phyloP scores from a whole-genome alignment of 495 filamentous ascomycete genomes.

The Podospora bellae-mahoneyi region DNA sequence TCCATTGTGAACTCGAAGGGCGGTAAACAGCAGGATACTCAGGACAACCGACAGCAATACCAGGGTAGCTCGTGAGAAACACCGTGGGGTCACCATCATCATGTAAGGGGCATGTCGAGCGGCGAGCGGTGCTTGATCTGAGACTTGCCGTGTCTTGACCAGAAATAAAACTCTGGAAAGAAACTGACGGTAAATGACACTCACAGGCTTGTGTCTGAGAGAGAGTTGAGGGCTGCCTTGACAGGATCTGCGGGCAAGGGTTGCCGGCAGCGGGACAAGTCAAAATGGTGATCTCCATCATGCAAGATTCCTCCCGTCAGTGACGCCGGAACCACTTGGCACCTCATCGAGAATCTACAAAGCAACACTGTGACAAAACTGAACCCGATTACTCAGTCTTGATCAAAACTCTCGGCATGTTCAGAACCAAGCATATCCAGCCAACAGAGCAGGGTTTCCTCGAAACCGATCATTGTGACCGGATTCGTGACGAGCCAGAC shows the following conservation, averaged over 20 bases:
- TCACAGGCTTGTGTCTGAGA: neutral
- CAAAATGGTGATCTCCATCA: slow-evolving; percentile 5
- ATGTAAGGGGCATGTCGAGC: slow-evolving; percentile 17
- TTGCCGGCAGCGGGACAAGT: slow-evolving; percentile 2
- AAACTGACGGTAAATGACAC: neutral
- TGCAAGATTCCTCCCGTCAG: slow-evolving; percentile 12
- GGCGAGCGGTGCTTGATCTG: neutral
- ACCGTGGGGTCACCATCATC: slow-evolving; percentile 19
- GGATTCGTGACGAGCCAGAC: neutral
- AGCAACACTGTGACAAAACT: neutral
- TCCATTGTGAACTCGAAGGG: slow-evolving; percentile 22
- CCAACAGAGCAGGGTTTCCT: neutral
- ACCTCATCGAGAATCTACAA: neutral
- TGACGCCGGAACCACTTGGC: neutral
- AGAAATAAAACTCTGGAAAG: neutral
- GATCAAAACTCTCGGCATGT: neutral
- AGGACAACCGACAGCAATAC: slow-evolving; percentile 22
- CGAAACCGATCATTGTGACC: neutral
- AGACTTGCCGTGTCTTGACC: neutral
- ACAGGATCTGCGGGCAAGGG: slow-evolving; percentile 2
- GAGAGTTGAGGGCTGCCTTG: neutral
- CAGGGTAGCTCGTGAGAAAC: slow-evolving; percentile 22
- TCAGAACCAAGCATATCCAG: neutral
- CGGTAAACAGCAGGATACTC: slow-evolving; percentile 20
- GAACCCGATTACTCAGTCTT: neutral